Base-by-base conservation (phyloP, 108 stramenopile genomes). In the Thalassiosira profunda region DNA sequence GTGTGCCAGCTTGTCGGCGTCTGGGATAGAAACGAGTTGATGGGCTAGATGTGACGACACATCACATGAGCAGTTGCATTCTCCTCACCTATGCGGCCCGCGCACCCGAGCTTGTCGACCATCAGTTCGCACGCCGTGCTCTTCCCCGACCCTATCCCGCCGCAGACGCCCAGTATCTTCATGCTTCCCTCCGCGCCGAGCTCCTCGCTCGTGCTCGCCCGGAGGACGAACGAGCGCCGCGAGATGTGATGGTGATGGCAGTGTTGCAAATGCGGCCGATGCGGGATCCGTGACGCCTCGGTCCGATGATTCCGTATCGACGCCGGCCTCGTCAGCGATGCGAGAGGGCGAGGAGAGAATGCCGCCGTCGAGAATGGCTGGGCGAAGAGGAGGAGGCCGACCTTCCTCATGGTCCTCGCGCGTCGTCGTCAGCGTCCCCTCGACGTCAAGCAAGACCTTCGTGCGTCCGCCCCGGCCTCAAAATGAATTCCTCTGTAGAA, bases 81-180 rank as follows among this genome's bases (percentile, higher is more conserved):
- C 34, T 40, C 30, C 72, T 57, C 58, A 74, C 72, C 86, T 18
- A 87, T 75, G 56, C 79, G 83, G 40, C 65, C 84, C 34, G 78
- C 45, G 52, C 84, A 84, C 24, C 76, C 67, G 28, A 89, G 61
- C 28, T 81, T 64, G 6, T 76, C 76, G 0, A 88, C 86, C 60
- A 93, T 72, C 18, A 90, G 34, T 61, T 85, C 60, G 59, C 86
- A 93, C 9, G 87, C 89, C 8, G 72, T 78, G 45, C 86, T 87
- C 47, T 93, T 93, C 7, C 92, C 92, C 1, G 89, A 85, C 2
- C 88, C 92, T 57, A 90, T 90, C 26, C 89, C 87, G 9, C 92
- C 92, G 60, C 87, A 87, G 28, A 93, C 72, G 1, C 92, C 92
- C 25, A 93, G 37, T 36, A 90, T 83, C 58, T 54, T 57, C 58